Conservation (phyloP, 2,329 filamentous ascomycete species). For the Talaromyces albobiverticillius region DNA sequence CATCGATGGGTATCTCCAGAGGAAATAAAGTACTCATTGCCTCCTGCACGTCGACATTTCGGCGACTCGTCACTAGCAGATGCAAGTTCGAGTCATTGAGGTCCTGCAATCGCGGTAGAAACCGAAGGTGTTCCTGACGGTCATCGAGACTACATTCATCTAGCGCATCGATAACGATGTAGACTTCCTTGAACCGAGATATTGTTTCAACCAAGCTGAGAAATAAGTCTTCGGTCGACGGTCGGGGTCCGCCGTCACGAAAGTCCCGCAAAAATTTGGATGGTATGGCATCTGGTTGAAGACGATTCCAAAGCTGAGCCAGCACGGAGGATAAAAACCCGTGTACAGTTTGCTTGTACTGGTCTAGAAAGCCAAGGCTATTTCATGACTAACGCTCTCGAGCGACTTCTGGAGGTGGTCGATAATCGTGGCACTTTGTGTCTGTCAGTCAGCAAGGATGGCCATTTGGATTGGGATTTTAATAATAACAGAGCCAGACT, state of each 20-base stretch:
- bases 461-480: no score
- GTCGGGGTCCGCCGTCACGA: neutral
- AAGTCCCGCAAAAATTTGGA: neutral
- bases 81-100: neutral
- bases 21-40: neutral
- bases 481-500: no score
- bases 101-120: neutral
- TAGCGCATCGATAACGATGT: neutral
- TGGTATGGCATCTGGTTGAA: neutral
- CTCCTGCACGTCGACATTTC: neutral
- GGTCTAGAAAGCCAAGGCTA: neutral
- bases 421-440: neutral
- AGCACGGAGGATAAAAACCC: neutral
- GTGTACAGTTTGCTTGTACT: neutral
- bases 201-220: neutral
- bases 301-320: neutral
- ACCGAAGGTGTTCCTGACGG: neutral
- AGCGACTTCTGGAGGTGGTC: neutral
- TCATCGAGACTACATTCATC: neutral
- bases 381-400: neutral
- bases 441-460: no score
- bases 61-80: neutral
- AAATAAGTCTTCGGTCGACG: neutral
- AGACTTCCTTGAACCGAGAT: neutral
- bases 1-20: neutral